These are phyloP conservation scores for Trifolium subterraneum DNA, from an alignment of 306 rosid genomes.

Conservation along the genomic window DNA sequence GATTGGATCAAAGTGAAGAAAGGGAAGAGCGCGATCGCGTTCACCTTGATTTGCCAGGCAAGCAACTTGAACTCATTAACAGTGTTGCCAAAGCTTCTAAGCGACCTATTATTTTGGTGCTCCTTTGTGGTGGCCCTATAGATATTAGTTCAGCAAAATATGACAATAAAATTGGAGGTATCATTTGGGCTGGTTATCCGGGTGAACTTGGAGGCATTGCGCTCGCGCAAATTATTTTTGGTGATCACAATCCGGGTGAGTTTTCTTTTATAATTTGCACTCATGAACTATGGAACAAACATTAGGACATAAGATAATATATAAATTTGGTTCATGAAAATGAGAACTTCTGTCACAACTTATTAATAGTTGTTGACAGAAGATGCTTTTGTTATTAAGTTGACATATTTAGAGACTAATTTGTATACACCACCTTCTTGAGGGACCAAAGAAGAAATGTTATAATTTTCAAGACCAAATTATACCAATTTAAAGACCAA, in stretches of 20 bases:
- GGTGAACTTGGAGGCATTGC: slow-evolving; percentile 90
- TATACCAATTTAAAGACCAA: background rate
- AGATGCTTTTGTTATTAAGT: too few relatives aligned
- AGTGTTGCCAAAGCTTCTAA: slow-evolving; percentile 75
- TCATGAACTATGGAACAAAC: background rate
- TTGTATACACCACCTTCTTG: too few relatives aligned
- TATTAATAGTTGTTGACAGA: background rate
- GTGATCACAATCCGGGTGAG: slow-evolving; percentile 90
- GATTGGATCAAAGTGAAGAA: slow-evolving; percentile 81
- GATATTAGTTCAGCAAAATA: slow-evolving; percentile 77
- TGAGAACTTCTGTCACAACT: background rate
- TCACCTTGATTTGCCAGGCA: slow-evolving; percentile 72
- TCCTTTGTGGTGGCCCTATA: slow-evolving; percentile 84
- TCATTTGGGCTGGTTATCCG: slow-evolving; percentile 97
- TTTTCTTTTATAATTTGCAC: background rate
- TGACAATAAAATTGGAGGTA: slow-evolving; percentile 71
- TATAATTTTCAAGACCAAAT: background rate
- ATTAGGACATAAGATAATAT: background rate
- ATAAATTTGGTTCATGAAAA: slow-evolving; percentile 1
- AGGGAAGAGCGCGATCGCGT: slow-evolving; percentile 73
- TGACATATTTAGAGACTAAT: background rate
- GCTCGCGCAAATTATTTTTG: slow-evolving; percentile 81
- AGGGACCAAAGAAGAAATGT: background rate
- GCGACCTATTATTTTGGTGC: slow-evolving; percentile 74
- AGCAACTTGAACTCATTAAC: slow-evolving; percentile 67